Conservation (phyloP, 805 yeast species). For the Candida stauntonica region DNA sequence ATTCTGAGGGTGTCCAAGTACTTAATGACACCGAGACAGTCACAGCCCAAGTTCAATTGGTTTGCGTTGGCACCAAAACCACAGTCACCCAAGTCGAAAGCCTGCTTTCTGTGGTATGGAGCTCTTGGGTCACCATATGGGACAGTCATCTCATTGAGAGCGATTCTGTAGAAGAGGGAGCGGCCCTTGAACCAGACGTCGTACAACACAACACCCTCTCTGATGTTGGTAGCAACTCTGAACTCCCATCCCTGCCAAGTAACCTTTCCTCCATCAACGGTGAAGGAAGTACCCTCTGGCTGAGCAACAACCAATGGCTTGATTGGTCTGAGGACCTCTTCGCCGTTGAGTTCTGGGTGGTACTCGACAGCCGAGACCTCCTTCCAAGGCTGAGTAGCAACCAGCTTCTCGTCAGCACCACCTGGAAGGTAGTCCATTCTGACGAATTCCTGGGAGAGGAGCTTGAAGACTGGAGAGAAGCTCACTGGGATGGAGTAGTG, state of each 20-base stretch:
- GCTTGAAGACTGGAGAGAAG: conserved; percentile 70
- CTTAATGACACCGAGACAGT: conserved; percentile 75
- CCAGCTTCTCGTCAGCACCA: conserved; percentile 57
- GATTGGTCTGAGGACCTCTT: conserved; percentile 44
- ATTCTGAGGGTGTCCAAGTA: conserved; percentile 61
- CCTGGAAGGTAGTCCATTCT: conserved; percentile 73
- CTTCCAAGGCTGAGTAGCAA: conserved; percentile 55
- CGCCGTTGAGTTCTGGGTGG: conserved; percentile 66
- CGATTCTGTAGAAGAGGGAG: conserved; percentile 65
- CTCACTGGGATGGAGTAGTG: conserved; percentile 72
- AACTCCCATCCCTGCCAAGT: conserved; percentile 85
- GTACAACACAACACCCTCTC: conserved; percentile 78
- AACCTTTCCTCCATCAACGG: conserved; percentile 53
- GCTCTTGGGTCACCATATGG: conserved; percentile 85
- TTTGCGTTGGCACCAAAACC: conserved; percentile 77
- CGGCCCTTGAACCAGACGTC: conserved; percentile 74
- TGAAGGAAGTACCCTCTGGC: conserved; percentile 78
- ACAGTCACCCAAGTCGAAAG: conserved; percentile 81
- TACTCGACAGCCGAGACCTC: conserved; percentile 61
- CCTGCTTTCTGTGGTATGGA: conserved; percentile 82
- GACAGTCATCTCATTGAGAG: conserved; percentile 81
- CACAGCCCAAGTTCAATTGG: conserved; percentile 68
- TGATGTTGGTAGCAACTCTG: conserved; percentile 60
- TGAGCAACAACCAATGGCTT: conserved; percentile 68
- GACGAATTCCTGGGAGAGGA: conserved; percentile 52